A percentile compares a stretch with the other conserved stretches of the same genome.
Evolutionary conservation across 2,329 filamentous ascomycete species (phyloP).

Genomic region (Pseudopithomyces chartarum): DNA sequence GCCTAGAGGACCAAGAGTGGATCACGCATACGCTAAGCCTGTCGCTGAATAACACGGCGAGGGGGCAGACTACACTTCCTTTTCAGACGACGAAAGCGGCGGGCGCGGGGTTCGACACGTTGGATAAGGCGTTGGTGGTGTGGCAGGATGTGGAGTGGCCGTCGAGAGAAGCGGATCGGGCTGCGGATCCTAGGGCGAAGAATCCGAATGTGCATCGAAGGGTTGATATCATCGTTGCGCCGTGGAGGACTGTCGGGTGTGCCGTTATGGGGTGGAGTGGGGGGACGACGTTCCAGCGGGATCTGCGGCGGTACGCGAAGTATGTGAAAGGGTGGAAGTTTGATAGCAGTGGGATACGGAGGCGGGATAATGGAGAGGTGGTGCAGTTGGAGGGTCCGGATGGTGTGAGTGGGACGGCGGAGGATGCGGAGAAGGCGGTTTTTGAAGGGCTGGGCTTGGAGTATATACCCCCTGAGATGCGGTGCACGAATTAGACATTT

Average conservation of each 20-base stretch:
- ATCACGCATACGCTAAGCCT: conserved; percentile 83
- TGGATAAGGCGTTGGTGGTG: conserved; percentile 91
- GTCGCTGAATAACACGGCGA: conserved; percentile 70
- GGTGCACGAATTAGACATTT: conserved; percentile 49
- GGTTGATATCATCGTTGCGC: conserved; percentile 89
- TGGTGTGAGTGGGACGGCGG: conserved; percentile 58
- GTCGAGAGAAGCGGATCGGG: conserved; percentile 43
- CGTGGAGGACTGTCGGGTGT: conserved; percentile 88
- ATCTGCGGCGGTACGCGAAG: conserved; percentile 81
- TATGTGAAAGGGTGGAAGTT: conserved; percentile 78
- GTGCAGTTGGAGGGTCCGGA: conserved; percentile 65
- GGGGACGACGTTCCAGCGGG: conserved; percentile 87
- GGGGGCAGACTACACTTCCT: conserved; percentile 69
- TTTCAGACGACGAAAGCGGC: conserved; percentile 51
- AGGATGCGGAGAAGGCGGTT: conserved; percentile 76
- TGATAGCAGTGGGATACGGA: conserved; percentile 84
- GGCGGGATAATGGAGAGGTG: conserved; percentile 69
- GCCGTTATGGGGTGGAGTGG: conserved; percentile 88
- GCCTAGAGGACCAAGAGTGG: conserved; percentile 69
- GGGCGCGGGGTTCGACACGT: conserved; percentile 75
- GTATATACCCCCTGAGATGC: conserved; percentile 49
- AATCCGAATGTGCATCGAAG: conserved; percentile 79
- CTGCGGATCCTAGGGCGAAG: conserved; percentile 48
- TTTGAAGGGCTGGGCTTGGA: conserved; percentile 75
- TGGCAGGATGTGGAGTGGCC: conserved; percentile 74